phyloP scores from a whole-genome alignment of 2,329 filamentous ascomycete genomes.

The Laburnicola sp. region DNA sequence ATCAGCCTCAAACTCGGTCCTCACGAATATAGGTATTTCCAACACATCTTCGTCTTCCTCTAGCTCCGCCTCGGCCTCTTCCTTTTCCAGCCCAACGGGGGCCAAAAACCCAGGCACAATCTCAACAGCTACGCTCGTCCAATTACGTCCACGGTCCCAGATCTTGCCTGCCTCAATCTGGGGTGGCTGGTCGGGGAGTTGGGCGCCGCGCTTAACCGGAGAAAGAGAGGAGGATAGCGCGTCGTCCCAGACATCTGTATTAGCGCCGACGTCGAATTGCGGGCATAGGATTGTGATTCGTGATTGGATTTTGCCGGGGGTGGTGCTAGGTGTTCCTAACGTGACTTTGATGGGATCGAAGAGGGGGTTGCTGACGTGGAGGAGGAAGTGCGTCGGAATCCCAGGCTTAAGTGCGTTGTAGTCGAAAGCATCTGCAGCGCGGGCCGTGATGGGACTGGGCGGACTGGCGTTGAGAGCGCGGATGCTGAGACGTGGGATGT shows the following conservation, averaged over 20 bases:
- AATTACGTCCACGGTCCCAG: slow-evolving; percentile 93
- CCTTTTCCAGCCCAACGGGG: slow-evolving; percentile 20
- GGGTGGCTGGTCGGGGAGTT: slow-evolving; percentile 25
- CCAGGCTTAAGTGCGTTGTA: slow-evolving; percentile 54
- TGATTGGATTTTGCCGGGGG: slow-evolving; percentile 47
- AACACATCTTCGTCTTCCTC: slow-evolving; percentile 65
- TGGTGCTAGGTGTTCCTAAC: slow-evolving; percentile 71
- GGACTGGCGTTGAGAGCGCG: slow-evolving; percentile 62
- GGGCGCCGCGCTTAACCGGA: slow-evolving; percentile 38
- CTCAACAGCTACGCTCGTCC: slow-evolving; percentile 92
- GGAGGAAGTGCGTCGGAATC: slow-evolving; percentile 71
- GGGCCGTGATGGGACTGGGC: slow-evolving; percentile 27
- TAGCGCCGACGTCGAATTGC: slow-evolving; percentile 90
- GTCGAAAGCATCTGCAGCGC: slow-evolving; percentile 38
- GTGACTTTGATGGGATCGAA: slow-evolving; percentile 89
- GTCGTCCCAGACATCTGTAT: slow-evolving; percentile 93
- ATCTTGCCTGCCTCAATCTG: slow-evolving; percentile 84
- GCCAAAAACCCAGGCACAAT: slow-evolving; percentile 65
- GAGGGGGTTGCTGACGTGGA: slow-evolving; percentile 91
- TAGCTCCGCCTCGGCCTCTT: slow-evolving; percentile 30
- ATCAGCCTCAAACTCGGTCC: slow-evolving; percentile 85
- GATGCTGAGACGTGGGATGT: slow-evolving; percentile 81
- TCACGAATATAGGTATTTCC: slow-evolving; percentile 93
- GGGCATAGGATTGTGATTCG: slow-evolving; percentile 92
- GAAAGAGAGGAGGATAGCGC: slow-evolving; percentile 61